These are phyloP conservation scores for Dioscorea dumetorum DNA, from an alignment of 106 monocot species.

Conservation along the genomic window DNA sequence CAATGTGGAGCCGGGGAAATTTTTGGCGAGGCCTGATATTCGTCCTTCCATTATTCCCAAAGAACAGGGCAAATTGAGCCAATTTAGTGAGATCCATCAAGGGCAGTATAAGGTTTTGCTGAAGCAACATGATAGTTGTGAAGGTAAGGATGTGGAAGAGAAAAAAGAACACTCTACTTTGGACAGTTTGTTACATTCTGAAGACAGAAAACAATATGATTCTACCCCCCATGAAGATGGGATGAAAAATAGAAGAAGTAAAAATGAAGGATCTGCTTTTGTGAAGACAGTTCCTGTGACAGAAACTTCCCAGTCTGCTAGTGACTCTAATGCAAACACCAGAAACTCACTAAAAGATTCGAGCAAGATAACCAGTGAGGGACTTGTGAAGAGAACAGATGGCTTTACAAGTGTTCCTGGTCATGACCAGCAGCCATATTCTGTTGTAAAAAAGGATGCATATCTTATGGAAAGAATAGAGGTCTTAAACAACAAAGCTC, in stretches of 20 bases:
- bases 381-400: slow-evolving; percentile 9
- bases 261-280: neutral
- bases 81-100: slow-evolving; percentile 20
- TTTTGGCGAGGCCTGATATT: slow-evolving; percentile 18
- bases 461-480: slow-evolving; percentile 57
- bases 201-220: neutral
- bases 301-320: neutral
- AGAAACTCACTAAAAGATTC: slow-evolving; percentile 4
- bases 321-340: neutral
- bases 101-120: slow-evolving; percentile 51
- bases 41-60: slow-evolving; percentile 13
- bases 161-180: slow-evolving; percentile 15
- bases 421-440: slow-evolving; percentile 14
- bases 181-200: slow-evolving; percentile 5
- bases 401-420: neutral
- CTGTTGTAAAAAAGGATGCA: slow-evolving; percentile 43
- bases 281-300: slow-evolving; percentile 7
- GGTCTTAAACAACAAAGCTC: slow-evolving; percentile 41
- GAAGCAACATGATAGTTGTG: slow-evolving; percentile 45
- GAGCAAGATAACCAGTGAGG: slow-evolving; percentile 15
- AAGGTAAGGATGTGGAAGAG: slow-evolving; percentile 15
- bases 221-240: neutral
- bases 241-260: neutral
- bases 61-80: slow-evolving; percentile 24
- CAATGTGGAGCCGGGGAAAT: slow-evolving; percentile 15